Conservation (phyloP, 139 green algal species). For the Parachlorella kessleri region DNA sequence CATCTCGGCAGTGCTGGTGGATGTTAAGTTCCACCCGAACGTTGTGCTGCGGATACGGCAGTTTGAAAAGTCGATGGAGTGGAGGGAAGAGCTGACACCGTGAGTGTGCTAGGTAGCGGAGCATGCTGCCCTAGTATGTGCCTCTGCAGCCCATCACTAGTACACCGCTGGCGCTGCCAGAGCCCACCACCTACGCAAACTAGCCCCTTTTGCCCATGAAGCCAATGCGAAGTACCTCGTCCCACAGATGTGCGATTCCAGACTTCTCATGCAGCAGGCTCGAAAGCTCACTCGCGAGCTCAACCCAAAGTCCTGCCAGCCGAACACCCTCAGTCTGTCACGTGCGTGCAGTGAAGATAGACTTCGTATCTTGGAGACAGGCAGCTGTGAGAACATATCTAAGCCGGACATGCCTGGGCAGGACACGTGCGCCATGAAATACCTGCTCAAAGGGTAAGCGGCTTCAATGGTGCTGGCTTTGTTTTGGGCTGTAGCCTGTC, state of each 20-base stretch:
- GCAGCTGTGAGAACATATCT: background rate
- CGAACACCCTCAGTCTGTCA: background rate
- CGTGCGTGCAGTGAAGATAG: background rate
- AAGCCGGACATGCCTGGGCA: background rate
- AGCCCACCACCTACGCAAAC: too few relatives aligned
- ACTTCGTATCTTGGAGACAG: background rate
- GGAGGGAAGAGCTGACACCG: background rate
- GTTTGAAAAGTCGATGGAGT: background rate
- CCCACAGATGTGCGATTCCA: background rate
- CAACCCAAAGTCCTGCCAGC: too few relatives aligned
- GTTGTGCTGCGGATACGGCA: background rate
- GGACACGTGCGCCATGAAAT: background rate
- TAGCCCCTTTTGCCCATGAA: background rate
- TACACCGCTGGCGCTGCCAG: too few relatives aligned
- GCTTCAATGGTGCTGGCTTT: too few relatives aligned
- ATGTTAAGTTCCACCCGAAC: background rate
- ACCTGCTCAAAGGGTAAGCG: background rate
- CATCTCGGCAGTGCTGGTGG: background rate
- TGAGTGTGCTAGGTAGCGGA: too few relatives aligned
- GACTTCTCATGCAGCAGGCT: background rate
- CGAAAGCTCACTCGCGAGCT: too few relatives aligned
- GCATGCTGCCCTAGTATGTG: too few relatives aligned
- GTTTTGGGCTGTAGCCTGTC: too few relatives aligned
- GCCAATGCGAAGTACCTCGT: background rate
- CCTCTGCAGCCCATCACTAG: too few relatives aligned